These are phyloP conservation scores for Pseudophaeomoniella oleicola DNA, from an alignment of 2,329 filamentous ascomycete species.

Conservation along the genomic window DNA sequence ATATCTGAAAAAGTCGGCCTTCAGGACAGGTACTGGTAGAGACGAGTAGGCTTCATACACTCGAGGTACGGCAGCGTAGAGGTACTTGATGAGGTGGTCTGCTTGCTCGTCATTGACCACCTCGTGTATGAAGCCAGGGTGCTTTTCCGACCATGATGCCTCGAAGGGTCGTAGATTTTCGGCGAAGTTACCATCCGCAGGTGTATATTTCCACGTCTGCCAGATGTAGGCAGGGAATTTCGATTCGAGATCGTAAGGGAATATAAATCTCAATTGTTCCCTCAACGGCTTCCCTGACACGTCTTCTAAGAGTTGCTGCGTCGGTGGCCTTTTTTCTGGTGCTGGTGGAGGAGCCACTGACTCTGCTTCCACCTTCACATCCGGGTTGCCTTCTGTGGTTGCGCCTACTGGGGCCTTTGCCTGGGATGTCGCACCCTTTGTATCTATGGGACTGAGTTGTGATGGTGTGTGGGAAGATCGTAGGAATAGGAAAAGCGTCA, in stretches of 20 bases:
- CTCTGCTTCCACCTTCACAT: slow-evolving; percentile 7
- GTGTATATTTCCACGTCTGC: slow-evolving; percentile 94
- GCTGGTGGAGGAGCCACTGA: slow-evolving; percentile 11
- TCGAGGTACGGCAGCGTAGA: slow-evolving; percentile 72
- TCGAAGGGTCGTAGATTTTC: slow-evolving; percentile 67
- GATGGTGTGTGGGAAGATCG: slow-evolving; percentile 42
- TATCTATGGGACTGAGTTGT: slow-evolving; percentile 18
- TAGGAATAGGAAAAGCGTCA: slow-evolving; percentile 57
- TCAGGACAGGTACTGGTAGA: slow-evolving; percentile 59
- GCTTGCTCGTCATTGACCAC: slow-evolving; percentile 89
- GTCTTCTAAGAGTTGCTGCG: slow-evolving; percentile 53
- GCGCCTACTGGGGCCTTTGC: not conserved
- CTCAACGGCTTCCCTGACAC: slow-evolving; percentile 57
- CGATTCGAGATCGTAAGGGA: slow-evolving; percentile 73
- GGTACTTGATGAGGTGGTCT: slow-evolving; percentile 62
- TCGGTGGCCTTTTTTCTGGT: slow-evolving; percentile 24
- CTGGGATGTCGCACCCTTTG: slow-evolving; percentile 6
- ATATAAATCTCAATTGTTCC: slow-evolving; percentile 79
- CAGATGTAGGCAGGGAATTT: slow-evolving; percentile 97
- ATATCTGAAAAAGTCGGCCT: slow-evolving; percentile 67
- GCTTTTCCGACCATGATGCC: slow-evolving; percentile 73
- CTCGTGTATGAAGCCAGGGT: slow-evolving; percentile 89
- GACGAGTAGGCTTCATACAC: slow-evolving; percentile 63
- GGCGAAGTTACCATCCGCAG: slow-evolving; percentile 59
- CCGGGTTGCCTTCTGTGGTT: not conserved